Evolutionary conservation across 2,329 filamentous ascomycete genomes (phyloP).

Genomic region (Pezicula neosporulosa): DNA sequence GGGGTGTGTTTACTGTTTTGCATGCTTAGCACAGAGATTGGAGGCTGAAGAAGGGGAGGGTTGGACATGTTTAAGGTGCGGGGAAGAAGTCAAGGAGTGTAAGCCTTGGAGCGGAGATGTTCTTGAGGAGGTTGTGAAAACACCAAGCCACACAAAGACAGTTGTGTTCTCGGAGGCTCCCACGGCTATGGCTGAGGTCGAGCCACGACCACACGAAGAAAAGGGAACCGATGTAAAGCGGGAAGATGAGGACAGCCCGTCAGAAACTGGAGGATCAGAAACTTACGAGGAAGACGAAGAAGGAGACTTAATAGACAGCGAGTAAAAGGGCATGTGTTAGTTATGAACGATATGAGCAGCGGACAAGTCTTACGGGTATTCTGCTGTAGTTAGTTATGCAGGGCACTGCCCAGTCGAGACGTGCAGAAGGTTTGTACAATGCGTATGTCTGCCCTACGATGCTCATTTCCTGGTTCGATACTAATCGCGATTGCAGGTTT

Average conservation of each 20-base stretch:
- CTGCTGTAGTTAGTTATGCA: no score
- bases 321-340: no score
- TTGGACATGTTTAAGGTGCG: slow-evolving; percentile 88
- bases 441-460: no score
- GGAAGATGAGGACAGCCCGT: slow-evolving; percentile 4
- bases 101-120: slow-evolving; percentile 91
- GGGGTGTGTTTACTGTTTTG: slow-evolving; percentile 94
- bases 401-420: no score
- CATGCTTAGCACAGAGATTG: slow-evolving; percentile 85
- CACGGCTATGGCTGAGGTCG: slow-evolving; percentile 13
- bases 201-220: slow-evolving; percentile 17
- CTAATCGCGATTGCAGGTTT: no score
- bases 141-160: slow-evolving; percentile 43
- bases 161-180: slow-evolving; percentile 56
- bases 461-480: no score
- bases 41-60: slow-evolving; percentile 93
- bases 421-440: no score
- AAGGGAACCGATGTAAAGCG: neutral
- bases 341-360: no score
- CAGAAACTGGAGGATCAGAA: slow-evolving; percentile 3
- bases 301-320: neutral
- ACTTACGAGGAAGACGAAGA: slow-evolving; percentile 28
- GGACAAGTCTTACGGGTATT: no score
- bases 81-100: slow-evolving; percentile 78
- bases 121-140: slow-evolving; percentile 48